phyloP scores from a whole-genome alignment of 1,139 yeast species.

The Yamadazyma pseudoaaseri region DNA sequence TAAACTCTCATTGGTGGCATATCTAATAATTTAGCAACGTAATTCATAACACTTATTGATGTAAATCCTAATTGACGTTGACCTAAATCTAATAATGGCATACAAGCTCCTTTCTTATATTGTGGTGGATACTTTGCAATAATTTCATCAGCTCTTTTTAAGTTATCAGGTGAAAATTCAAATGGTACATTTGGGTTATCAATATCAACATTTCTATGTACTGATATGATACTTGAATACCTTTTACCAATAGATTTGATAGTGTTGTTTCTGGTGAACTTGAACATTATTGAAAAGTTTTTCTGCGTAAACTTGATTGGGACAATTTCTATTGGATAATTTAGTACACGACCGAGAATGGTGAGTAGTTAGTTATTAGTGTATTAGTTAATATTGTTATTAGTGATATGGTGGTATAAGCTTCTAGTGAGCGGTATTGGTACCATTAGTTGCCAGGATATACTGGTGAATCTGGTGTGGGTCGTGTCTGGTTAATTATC shows the following conservation, averaged over 20 bases:
- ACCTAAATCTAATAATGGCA: conserved; percentile 85
- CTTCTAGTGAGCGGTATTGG: too few relatives aligned
- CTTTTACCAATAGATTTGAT: conserved; percentile 17
- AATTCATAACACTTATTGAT: conserved; percentile 88
- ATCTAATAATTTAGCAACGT: conserved; percentile 80
- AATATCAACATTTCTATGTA: conserved; percentile 69
- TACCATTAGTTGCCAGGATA: too few relatives aligned
- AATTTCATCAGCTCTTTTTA: conserved; percentile 67
- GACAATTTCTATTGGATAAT: conserved; percentile 19
- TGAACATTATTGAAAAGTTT: conserved; percentile 15
- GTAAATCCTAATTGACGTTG: conserved; percentile 89
- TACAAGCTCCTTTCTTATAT: conserved; percentile 83
- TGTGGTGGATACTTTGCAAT: conserved; percentile 82
- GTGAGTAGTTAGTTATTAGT: too few relatives aligned
- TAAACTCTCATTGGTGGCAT: conserved; percentile 96
- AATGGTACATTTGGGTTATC: conserved; percentile 72
- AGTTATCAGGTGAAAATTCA: conserved; percentile 71
- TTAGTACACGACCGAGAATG: background rate
- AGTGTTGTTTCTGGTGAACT: conserved; percentile 5
- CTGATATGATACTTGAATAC: conserved; percentile 50
- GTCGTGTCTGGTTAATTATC: too few relatives aligned
- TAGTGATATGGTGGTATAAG: too few relatives aligned
- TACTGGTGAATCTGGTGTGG: too few relatives aligned
- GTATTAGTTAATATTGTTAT: too few relatives aligned
- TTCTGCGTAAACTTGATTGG: conserved; percentile 17